These are phyloP conservation scores for Fonsecaea multimorphosa DNA, from an alignment of 2,329 filamentous ascomycete genomes.

Conservation along the genomic window DNA sequence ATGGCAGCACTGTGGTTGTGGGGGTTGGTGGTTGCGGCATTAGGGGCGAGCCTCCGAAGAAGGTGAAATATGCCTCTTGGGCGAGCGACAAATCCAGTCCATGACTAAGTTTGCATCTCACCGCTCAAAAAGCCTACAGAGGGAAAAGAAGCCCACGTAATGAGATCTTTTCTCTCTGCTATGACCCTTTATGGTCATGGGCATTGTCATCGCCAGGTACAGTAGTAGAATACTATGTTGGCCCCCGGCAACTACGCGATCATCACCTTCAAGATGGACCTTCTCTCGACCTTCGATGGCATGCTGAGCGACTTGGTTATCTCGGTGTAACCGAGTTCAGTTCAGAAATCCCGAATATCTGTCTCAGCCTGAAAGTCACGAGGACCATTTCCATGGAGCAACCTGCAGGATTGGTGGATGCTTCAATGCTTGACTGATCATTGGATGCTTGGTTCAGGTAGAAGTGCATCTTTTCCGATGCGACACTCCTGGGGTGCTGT, in stretches of 20 bases:
- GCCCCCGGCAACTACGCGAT: neutral
- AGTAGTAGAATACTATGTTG: neutral
- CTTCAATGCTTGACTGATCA: neutral
- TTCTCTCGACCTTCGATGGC: too few species aligned
- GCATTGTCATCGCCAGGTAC: neutral
- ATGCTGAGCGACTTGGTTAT: neutral
- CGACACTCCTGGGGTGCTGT: neutral
- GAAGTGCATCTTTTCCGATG: neutral
- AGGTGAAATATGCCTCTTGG: neutral
- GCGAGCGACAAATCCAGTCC: neutral
- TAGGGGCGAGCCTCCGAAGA: neutral
- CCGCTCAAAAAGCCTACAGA: neutral
- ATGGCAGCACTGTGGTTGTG: neutral
- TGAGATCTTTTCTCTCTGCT: neutral
- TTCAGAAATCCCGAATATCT: too few species aligned
- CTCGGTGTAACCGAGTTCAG: neutral
- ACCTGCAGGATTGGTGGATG: too few species aligned
- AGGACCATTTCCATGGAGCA: neutral
- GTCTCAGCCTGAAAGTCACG: too few species aligned
- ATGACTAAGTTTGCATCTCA: neutral
- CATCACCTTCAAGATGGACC: neutral
- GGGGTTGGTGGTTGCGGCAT: neutral
- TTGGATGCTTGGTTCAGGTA: neutral
- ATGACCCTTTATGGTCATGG: neutral
- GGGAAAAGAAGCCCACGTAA: neutral